Evolutionary conservation across 352 stramenopile genomes (phyloP).

Genomic region (Globisporangium middletonii): DNA sequence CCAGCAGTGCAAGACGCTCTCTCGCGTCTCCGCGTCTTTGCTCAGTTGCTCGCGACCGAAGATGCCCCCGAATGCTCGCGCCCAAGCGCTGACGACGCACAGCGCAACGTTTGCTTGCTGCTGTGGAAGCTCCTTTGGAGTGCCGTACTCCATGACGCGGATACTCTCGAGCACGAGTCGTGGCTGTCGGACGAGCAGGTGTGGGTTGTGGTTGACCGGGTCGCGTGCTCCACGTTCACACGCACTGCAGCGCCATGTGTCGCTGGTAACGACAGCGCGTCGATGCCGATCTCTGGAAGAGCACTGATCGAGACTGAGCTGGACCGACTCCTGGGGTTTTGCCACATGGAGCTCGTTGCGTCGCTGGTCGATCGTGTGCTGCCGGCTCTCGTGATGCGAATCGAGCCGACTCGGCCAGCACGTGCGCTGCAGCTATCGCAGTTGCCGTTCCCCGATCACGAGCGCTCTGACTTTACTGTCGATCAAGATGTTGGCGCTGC

Average conservation of each 20-base stretch:
- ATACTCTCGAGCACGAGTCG: neutral
- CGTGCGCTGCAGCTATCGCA: neutral
- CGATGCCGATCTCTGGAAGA: neutral
- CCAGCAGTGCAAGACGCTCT: neutral
- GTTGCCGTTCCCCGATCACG: neutral
- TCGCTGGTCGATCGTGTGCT: conserved; percentile 1
- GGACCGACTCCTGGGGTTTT: conserved; percentile 4
- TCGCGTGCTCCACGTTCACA: neutral
- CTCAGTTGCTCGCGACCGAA: neutral
- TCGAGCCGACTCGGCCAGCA: neutral
- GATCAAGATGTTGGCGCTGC: neutral
- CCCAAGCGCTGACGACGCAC: neutral
- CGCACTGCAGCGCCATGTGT: neutral
- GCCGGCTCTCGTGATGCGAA: conserved; percentile 1
- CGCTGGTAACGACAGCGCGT: neutral
- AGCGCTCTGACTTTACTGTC: neutral
- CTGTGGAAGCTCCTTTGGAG: conserved; percentile 34
- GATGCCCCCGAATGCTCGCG: neutral
- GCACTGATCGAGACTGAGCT: conserved; percentile 9
- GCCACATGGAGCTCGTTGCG: neutral
- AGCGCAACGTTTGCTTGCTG: conserved; percentile 13
- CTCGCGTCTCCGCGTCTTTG: neutral
- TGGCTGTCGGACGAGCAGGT: neutral
- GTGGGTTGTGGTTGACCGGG: conserved; percentile 16
- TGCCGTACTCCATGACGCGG: conserved; percentile 2